Conservation (phyloP, 2,329 filamentous ascomycete species). For the Aureobasidium pullulans region DNA sequence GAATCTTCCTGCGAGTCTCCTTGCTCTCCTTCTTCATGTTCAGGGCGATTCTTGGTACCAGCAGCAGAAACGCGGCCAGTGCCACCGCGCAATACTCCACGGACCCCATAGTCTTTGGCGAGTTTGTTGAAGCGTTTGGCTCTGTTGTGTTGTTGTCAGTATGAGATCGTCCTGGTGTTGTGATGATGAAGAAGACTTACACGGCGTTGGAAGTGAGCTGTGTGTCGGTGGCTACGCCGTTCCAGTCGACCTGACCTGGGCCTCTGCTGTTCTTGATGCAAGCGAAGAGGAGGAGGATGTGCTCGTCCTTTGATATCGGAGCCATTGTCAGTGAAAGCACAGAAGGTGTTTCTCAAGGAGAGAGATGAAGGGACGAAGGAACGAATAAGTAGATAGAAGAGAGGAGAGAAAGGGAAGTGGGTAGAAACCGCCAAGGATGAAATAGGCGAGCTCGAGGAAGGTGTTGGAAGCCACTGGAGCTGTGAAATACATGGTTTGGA, state of each 20-base stretch:
- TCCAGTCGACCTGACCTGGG: constrained; percentile 58
- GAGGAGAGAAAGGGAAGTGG: background rate
- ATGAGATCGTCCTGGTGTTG: background rate
- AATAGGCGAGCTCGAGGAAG: background rate
- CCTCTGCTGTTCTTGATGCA: constrained; percentile 56
- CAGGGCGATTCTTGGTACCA: constrained; percentile 11
- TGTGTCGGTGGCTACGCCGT: constrained; percentile 56
- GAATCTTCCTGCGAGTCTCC: background rate
- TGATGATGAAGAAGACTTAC: constrained; percentile 42
- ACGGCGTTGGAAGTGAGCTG: constrained; percentile 59
- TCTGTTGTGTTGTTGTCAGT: constrained; percentile 32
- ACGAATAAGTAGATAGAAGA: background rate
- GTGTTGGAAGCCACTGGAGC: background rate
- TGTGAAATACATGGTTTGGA: background rate
- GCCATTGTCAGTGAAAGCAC: background rate
- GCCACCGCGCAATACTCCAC: constrained; percentile 33
- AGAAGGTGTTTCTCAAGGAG: background rate
- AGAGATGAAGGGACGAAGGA: background rate
- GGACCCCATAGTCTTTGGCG: constrained; percentile 45
- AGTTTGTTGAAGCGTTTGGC: constrained; percentile 63
- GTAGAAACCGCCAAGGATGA: background rate
- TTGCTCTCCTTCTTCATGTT: constrained; percentile 14
- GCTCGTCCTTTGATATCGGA: constrained; percentile 34
- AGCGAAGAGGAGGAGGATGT: constrained; percentile 58
- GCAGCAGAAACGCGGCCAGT: constrained; percentile 7